Base-by-base conservation (phyloP, 768 basidiomycete genomes). In the Cystobasidium tubakii region DNA sequence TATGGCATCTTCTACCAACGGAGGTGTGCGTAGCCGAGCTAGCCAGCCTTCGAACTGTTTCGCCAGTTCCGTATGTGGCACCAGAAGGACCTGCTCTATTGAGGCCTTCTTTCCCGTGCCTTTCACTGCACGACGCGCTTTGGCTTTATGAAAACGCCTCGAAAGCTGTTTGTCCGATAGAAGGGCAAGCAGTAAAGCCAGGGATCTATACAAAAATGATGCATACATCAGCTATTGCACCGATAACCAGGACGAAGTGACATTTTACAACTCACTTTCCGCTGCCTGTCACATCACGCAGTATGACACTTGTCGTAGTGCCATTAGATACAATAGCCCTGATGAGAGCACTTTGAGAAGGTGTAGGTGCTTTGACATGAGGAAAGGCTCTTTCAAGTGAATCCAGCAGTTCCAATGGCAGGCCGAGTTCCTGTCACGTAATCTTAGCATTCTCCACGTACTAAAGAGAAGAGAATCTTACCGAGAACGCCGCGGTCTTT, bases 201-300 rank as follows among this genome's bases (percentile, higher is more conserved):
- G 54, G 25, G 69, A 71, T 25, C 69, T 71, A 34, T 9, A 21
- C 31, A 19, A 31, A 13, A 2, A 7, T 29, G 62, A 3, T 23
- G 12, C 33, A 36, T 39, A 65, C 25, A 27, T 62, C 33, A 66
- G 39, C 27, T 36, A 31, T 31, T 9, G n/a, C 13, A 9, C 7
- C 31, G 9, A 57, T 13, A 21, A 21, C 9, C 31, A 7, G 7
- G 31, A 7, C 7, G 54, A 57, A 57, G 54, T 57, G 54, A 31
- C 13, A 23, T 9, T 25, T 7, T 9, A 25, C 1, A 23, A 71
- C 69, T 39, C 33, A 71, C 69, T 71, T 71, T 9, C 69, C 69
- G 33, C 50, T 55, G 15, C 69, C 69, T 31, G 69, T 71, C 54
- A 71, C 54, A 42, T 71, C 69, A 17, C 69, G 69, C 69, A 71